Conservation (phyloP, 306 rosid genomes). For the Corylus americana region DNA sequence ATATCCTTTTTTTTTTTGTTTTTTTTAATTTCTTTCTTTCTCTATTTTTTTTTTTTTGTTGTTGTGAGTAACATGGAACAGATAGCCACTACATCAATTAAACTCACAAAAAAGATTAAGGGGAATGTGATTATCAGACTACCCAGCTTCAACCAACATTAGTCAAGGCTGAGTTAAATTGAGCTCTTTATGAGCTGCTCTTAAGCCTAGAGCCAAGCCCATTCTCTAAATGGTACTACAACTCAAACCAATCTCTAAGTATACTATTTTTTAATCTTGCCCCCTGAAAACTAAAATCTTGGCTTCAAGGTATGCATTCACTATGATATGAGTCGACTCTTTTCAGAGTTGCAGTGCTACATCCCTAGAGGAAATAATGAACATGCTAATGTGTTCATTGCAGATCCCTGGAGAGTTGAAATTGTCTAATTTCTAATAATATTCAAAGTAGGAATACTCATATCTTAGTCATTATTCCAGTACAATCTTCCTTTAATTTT, state of each 20-base stretch:
- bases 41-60: background rate
- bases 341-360: background rate
- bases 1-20: background rate
- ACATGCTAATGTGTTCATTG: background rate
- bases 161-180: background rate
- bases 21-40: background rate
- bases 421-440: background rate
- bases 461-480: background rate
- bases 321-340: background rate
- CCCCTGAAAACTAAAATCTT: no score
- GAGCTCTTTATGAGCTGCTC: background rate
- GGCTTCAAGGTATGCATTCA: background rate
- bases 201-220: background rate
- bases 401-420: background rate
- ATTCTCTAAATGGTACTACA: background rate
- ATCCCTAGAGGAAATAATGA: background rate
- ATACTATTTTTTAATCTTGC: no score
- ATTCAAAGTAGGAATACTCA: background rate
- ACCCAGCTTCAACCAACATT: background rate
- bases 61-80: background rate
- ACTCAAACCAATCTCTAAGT: no score
- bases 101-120: no score
- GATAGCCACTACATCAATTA: background rate
- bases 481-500: constrained; percentile 2
- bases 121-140: background rate